Base-by-base conservation (phyloP, 208 protist genomes). In the Crithidia sp. region DNA sequence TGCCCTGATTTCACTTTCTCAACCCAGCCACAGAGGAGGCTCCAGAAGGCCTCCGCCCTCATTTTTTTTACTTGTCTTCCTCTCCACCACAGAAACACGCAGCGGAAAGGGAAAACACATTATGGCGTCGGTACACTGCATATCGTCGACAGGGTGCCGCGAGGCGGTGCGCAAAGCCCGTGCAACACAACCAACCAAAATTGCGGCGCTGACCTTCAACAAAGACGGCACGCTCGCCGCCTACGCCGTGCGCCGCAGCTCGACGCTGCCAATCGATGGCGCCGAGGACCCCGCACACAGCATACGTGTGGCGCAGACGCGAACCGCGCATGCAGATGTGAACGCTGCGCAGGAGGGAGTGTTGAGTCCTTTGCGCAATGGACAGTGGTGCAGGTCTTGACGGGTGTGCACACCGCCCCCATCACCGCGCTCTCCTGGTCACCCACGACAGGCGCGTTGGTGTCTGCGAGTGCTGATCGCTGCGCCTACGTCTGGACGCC, bases 351-450 rank as follows among this genome's bases (percentile, higher is more conserved):
- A 4, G 41, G 37, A 16, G 4, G 36, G 13, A 6, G 45, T 19
- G 45, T 19, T 17, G 37, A 50, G 52, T 8, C 58, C 1, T 65
- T 73, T 47, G 40, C 67, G 3, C 44, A 65, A 4, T 79, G 74
- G 74, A 10, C 5, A 2, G 19, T 73, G 19, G 40, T 44, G 44
- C 74, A 79, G 36, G 45, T 68, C n/a, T 41, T 79, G 13, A 0
- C 43, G 5, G 58, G 74, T 5, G 54, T 36, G 17, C 74, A 79
- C 66, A 37, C 68, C 3, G 39, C 65, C 4, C 67, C 74, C 43
- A 59, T 79, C 60, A 79, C 74, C 7, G 66, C 74, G 0, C 50
- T 79, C 3, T 40, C 66, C 37, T 79, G 74, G 74, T 68, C 56
- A 17, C n/a, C n/a, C 7, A 41, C 52, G 5, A 68, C 59, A 17